Evolutionary conservation across 441 rosid genomes (phyloP).

Genomic region (Breynia disticha): DNA sequence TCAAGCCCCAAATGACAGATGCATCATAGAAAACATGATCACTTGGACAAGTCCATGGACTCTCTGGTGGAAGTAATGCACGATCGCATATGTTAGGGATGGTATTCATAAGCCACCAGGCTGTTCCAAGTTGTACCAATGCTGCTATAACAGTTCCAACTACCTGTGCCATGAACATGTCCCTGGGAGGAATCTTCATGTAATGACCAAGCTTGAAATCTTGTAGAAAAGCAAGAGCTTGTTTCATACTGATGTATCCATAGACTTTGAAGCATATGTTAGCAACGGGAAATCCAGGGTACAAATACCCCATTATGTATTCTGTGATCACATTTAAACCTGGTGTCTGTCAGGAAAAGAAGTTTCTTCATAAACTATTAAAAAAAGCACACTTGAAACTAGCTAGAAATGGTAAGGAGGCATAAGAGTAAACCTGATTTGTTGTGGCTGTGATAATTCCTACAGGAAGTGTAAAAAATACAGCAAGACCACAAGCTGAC

Average conservation of each 20-base stretch:
- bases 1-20: conserved; percentile 86
- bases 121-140: conserved; percentile 54
- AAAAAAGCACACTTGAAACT: neutral
- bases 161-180: conserved; percentile 95
- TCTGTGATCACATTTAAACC: conserved; percentile 80
- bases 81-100: conserved; percentile 60
- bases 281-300: conserved; percentile 87
- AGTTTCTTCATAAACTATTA: neutral
- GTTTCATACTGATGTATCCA: conserved; percentile 84
- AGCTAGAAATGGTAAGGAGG: neutral
- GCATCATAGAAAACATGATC: conserved; percentile 88
- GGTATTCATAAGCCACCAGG: conserved; percentile 93
- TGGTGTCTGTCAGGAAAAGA: conserved; percentile 40
- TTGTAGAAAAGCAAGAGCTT: conserved; percentile 69
- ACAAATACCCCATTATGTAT: conserved; percentile 81
- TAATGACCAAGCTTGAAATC: conserved; percentile 96
- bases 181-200: conserved; percentile 91
- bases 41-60: conserved; percentile 82
- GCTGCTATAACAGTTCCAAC: conserved; percentile 72
- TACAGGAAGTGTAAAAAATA: conserved; percentile 74
- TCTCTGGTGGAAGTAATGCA: conserved; percentile 33
- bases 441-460: conserved; percentile 91
- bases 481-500: conserved; percentile 64
- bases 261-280: conserved; percentile 92
- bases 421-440: conserved; percentile 51